Evolutionary conservation across 345 rosid species (phyloP).

Genomic region (Acer saccharum): DNA sequence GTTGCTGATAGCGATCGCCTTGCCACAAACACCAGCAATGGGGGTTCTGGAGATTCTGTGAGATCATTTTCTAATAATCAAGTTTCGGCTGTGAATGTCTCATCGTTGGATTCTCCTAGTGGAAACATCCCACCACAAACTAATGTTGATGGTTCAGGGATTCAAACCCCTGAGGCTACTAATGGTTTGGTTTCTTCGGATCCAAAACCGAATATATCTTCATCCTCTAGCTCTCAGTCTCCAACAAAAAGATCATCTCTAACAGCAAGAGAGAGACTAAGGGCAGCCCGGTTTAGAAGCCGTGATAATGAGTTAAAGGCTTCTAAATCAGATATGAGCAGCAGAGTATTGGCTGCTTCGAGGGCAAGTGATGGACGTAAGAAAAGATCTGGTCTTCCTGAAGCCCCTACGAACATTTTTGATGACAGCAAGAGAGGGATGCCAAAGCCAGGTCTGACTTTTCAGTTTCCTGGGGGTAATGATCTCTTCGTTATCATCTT

Average conservation of each 20-base stretch:
- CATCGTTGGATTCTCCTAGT: constrained; percentile 23
- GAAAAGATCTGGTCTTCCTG: constrained; percentile 73
- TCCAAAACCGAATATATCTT: constrained; percentile 16
- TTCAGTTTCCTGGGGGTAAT: constrained; percentile 70
- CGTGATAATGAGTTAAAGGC: constrained; percentile 57
- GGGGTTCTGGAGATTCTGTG: constrained; percentile 26
- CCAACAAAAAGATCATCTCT: constrained; percentile 50
- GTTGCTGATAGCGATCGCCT: constrained; percentile 46
- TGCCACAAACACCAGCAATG: constrained; percentile 25
- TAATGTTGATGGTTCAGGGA: constrained; percentile 15
- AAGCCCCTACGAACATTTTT: constrained; percentile 84
- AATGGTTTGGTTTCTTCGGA: constrained; percentile 42
- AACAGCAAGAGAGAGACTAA: constrained; percentile 83
- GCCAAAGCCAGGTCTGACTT: constrained; percentile 76
- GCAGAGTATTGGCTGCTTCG: constrained; percentile 70
- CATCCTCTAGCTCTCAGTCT: constrained; percentile 13
- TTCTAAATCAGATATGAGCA: constrained; percentile 65
- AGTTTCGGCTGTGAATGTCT: constrained; percentile 15
- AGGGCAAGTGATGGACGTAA: constrained; percentile 75
- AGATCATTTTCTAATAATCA: constrained; percentile 26
- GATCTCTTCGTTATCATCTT: constrained; percentile 69
- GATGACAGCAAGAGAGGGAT: constrained; percentile 89
- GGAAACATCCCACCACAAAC: constrained; percentile 19
- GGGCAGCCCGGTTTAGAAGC: constrained; percentile 82
- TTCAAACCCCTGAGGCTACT: constrained; percentile 31